A percentile compares a stretch with the other conserved stretches of the same genome.
phyloP scores from a whole-genome alignment of 495 filamentous ascomycete genomes.

The Tetracladium setigerum region DNA sequence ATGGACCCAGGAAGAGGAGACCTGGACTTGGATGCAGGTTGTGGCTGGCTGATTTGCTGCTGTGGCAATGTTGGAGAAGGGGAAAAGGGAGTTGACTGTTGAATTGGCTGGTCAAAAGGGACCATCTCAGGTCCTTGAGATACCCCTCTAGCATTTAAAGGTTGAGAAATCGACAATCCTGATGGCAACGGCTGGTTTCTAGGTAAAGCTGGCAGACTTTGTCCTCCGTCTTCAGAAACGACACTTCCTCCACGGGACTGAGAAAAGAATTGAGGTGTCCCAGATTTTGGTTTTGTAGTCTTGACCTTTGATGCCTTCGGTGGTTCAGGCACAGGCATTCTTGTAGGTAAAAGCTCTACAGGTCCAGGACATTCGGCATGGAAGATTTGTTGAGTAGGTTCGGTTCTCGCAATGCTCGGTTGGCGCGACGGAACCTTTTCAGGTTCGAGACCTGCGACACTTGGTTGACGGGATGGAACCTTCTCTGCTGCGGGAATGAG shows the following conservation, averaged over 20 bases:
- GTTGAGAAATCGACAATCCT: too few species aligned
- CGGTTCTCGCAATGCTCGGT: conserved; percentile 5
- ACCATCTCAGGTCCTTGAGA: too few species aligned
- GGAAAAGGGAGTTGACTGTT: too few species aligned
- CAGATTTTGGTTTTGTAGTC: conserved; percentile 1
- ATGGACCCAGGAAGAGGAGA: too few species aligned
- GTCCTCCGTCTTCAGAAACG: conserved; percentile 19
- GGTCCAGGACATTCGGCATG: conserved; percentile 16
- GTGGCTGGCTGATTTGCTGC: too few species aligned
- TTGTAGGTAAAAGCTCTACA: conserved; percentile 22
- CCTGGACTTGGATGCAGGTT: too few species aligned
- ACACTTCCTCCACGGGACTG: conserved; percentile 15
- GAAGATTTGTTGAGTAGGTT: too few species aligned
- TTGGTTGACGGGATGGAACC: neutral
- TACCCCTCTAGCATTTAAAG: too few species aligned
- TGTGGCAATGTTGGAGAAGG: too few species aligned
- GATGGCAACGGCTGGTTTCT: too few species aligned
- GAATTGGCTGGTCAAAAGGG: too few species aligned
- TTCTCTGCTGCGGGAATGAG: neutral
- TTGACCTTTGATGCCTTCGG: neutral
- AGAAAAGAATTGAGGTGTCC: neutral
- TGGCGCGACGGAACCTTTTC: neutral
- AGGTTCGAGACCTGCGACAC: neutral
- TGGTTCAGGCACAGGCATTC: conserved; percentile 9
- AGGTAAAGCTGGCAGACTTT: conserved; percentile 13